Percentiles rank a stretch among this genome's conserved stretches.
Conservation (phyloP, 2,329 filamentous ascomycete species). For the Fusarium sp. region DNA sequence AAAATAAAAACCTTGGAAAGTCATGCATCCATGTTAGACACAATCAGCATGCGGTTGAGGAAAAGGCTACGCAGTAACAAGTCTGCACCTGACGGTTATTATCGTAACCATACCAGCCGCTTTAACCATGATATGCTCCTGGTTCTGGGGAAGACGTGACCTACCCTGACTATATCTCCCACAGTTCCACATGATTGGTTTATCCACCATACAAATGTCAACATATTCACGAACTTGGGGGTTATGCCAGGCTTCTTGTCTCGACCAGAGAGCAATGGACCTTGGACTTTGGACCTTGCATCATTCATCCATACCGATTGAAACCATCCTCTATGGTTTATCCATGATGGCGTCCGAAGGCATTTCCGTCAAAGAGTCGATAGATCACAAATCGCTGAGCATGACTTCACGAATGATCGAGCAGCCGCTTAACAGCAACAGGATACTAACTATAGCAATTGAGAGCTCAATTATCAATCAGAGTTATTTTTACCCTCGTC, state of each 20-base stretch:
- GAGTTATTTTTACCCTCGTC: not conserved
- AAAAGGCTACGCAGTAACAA: not conserved
- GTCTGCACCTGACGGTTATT: slow-evolving; percentile 7
- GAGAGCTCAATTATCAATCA: not conserved
- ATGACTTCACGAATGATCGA: not conserved
- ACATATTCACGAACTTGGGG: not conserved
- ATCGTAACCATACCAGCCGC: slow-evolving; percentile 24
- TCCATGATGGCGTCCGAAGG: not conserved
- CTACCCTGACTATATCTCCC: not conserved
- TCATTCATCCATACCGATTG: not conserved
- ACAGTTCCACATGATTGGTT: not conserved
- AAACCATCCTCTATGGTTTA: not conserved
- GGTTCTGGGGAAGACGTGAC: not conserved
- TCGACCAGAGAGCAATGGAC: not conserved
- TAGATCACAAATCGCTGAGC: not conserved
- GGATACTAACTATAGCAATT: not conserved
- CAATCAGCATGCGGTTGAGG: slow-evolving; percentile 17
- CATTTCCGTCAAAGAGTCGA: not conserved
- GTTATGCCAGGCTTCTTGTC: not conserved
- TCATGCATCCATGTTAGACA: slow-evolving; percentile 19
- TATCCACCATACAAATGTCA: not conserved
- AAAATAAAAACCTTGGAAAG: slow-evolving; percentile 38
- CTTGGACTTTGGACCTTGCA: not conserved
- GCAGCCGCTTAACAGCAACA: not conserved
- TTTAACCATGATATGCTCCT: slow-evolving; percentile 29